phyloP scores from a whole-genome alignment of 164 flowering plant species.

The Berberis vulgaris region DNA sequence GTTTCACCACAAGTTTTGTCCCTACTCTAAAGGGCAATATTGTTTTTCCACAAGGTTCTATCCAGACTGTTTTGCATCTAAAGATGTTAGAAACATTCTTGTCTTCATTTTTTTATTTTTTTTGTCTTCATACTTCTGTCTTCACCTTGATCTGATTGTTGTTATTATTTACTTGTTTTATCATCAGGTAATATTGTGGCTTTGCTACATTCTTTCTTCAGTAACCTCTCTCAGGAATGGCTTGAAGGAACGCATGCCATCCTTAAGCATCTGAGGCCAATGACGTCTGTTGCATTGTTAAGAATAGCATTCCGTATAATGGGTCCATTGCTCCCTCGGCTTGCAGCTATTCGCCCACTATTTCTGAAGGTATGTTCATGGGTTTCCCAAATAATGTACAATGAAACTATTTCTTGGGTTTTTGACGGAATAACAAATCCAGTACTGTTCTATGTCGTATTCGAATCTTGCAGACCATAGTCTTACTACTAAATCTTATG shows the following conservation, averaged over 20 bases:
- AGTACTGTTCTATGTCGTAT: not conserved
- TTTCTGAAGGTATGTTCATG: constrained; percentile 68
- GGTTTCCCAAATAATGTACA: not conserved
- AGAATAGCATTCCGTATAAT: constrained; percentile 88
- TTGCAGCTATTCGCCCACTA: constrained; percentile 70
- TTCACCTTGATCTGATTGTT: not conserved
- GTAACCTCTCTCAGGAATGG: constrained; percentile 98
- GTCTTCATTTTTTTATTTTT: not conserved
- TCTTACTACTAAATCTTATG: constrained; percentile 57
- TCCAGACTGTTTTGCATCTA: too few relatives aligned
- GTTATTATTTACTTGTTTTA: not conserved
- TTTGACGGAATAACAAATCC: not conserved
- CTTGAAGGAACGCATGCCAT: constrained; percentile 77
- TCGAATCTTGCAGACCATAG: constrained; percentile 43
- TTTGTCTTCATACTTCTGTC: not conserved
- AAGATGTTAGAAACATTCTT: too few relatives aligned
- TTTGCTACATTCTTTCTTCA: constrained; percentile 83
- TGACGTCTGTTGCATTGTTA: constrained; percentile 86
- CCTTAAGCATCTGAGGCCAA: constrained; percentile 77
- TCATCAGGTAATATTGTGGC: constrained; percentile 79
- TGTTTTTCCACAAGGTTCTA: too few relatives aligned
- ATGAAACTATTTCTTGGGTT: not conserved
- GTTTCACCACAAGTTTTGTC: too few relatives aligned
- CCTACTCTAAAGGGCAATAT: too few relatives aligned
- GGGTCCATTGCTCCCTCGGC: constrained; percentile 93